Evolutionary conservation across 1,139 yeast species (phyloP), one percentile per base, ranked within the genome.

Genomic region (Trichomonascaceae sp.): DNA sequence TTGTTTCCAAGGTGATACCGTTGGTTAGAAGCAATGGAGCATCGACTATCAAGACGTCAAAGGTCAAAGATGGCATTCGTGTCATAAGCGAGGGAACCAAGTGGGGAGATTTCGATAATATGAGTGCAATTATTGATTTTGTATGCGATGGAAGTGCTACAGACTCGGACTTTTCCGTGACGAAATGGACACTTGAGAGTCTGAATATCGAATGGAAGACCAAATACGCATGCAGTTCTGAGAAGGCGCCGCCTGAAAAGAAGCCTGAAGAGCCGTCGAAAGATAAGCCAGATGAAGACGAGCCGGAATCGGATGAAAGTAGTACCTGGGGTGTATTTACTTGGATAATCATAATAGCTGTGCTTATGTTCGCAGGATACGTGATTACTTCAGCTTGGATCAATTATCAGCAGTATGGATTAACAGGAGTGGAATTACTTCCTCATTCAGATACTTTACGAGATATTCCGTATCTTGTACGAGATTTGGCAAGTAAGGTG

Each of bases 321-420:
- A 52, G 44, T 53, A 49, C 61, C 47, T 65, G 70, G 70, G 67
- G 76, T 60, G 60, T 70, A 59, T 68, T 72, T 55, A 63, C 68
- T 51, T 61, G 77, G 75, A 51, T 78, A 61, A 66, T 73, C 60
- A 63, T 82, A 82, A 55, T 70, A 18, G 39, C 84, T 61, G 83
- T 87, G 12, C 71, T 90, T 47, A 81, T 81, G 57, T 77, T 87
- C 61, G 82, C 91, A 54, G 81, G 80, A 53, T 89, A 87, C 66
- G 81, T 89, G 43, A 78, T 86, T 55, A 87, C 86, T 19, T 86
- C 87, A 17, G 91, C 96, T 0, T 89, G 95, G 86, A 78, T 86
- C 66, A 88, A 75, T 52, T 65, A 69, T 58, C 65, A 65, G 47
- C 64, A 72, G 30, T 66, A 68, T 51, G 73, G 74, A 41, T 65